phyloP scores from a whole-genome alignment of 1,284 basidiomycete species.

The Cystobasidium slooffiae region DNA sequence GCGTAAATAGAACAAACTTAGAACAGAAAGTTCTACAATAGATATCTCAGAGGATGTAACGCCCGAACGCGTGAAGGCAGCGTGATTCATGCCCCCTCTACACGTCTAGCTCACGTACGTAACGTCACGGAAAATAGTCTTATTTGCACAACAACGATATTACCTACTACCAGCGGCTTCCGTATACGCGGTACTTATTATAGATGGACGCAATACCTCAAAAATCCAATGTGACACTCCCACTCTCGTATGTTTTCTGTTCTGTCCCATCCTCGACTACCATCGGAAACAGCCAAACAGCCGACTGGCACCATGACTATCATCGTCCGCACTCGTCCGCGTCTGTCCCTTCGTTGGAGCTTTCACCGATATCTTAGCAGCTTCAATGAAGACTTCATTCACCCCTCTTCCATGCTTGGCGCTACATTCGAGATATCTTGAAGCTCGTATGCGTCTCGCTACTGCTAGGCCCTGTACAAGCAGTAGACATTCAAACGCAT shows the following conservation, averaged over 20 bases:
- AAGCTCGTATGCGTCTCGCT: conserved; percentile 86
- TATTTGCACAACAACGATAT: too few species aligned
- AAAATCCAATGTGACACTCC: not conserved
- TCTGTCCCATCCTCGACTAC: conserved; percentile 13
- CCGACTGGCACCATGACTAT: conserved; percentile 30
- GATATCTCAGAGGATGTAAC: too few species aligned
- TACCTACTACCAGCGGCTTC: too few species aligned
- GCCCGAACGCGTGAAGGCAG: too few species aligned
- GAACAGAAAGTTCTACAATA: too few species aligned
- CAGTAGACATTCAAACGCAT: not conserved
- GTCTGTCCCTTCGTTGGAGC: conserved; percentile 68
- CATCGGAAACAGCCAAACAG: conserved; percentile 40
- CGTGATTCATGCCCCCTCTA: too few species aligned
- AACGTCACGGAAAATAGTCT: too few species aligned
- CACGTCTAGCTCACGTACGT: too few species aligned
- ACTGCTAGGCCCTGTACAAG: conserved; percentile 68
- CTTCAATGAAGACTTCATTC: conserved; percentile 86
- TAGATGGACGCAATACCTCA: too few species aligned
- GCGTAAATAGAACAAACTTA: too few species aligned
- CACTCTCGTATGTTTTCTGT: not conserved
- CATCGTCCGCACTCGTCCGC: conserved; percentile 41
- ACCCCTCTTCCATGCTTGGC: conserved; percentile 95
- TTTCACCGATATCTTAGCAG: conserved; percentile 78
- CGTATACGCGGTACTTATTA: too few species aligned
- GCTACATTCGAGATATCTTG: conserved; percentile 91